Base-by-base conservation (phyloP, 441 rosid species). In the Populus hybrid region DNA sequence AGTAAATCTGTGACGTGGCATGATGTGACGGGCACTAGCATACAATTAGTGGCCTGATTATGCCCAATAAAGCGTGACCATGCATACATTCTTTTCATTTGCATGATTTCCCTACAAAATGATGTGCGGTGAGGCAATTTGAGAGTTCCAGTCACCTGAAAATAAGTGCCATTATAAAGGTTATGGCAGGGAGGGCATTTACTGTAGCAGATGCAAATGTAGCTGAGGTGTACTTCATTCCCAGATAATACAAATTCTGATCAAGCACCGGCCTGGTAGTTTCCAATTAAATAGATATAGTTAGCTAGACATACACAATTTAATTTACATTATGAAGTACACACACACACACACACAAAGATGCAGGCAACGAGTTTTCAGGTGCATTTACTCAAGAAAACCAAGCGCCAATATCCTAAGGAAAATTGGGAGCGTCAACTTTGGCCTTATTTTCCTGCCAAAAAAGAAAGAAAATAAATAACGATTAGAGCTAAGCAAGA, bases 401-500 rank as follows among this genome's bases (percentile, higher is more conserved):
- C 88, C 98, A 16, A 95, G 96, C 50, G 74, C 73, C 73, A 88
- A 76, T 79, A 95, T 93, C 81, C 91, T 84, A 8, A 93, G 85
- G 79, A 95, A 92, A 81, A 92, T 78, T 3, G 93, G 84, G 46
- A 91, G 81, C 57, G 99, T 95, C 89, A 95, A 73, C 89, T 90
- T 93, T 6, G 99, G 99, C 86, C 99, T 90, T 81, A 72, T 83
- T 87, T 92, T 91, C 93, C 98, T 94, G 95, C 70, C 79, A 71
- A 32, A 67, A 40, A 50, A 19, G 5, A 50, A 18, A 50, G 19
- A 6, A 50, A 14, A 50, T 50, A 50, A 42, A 42, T 10, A 42
- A 42, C 50, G 50, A 42, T 50, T 14, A 16, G n/a, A 57, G 12
- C 11, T n/a, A 2, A 11, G 30, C 10, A 46, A 28, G 3, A 24